Conservation (phyloP, 2,329 filamentous ascomycete genomes). For the Aspergillus ruber region DNA sequence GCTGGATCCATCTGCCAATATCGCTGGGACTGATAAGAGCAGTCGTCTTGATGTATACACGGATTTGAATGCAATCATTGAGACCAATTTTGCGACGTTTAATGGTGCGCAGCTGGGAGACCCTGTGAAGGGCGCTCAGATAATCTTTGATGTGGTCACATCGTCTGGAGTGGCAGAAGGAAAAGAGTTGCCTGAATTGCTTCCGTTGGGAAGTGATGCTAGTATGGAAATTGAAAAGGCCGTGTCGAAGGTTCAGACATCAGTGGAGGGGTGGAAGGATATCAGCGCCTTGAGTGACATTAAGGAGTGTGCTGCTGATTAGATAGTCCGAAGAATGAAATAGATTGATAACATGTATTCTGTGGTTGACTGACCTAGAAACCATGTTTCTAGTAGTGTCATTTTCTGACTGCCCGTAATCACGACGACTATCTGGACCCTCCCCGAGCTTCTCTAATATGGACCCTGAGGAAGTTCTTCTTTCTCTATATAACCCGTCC, state of each 20-base stretch:
- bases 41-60: constrained; percentile 17
- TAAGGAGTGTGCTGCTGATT: neutral
- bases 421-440: no score
- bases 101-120: constrained; percentile 23
- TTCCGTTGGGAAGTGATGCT: constrained; percentile 25
- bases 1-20: constrained; percentile 12
- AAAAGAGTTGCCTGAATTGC: constrained; percentile 14
- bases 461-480: no score
- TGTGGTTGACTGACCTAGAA: no score
- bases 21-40: constrained; percentile 2
- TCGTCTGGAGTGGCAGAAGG: constrained; percentile 17
- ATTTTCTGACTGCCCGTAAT: no score
- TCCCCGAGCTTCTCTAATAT: no score
- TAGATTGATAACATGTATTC: no score
- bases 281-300: neutral
- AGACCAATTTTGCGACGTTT: constrained; percentile 13
- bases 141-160: constrained; percentile 26
- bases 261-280: constrained; percentile 6
- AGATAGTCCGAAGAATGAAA: no score
- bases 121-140: constrained; percentile 22
- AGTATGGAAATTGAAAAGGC: constrained; percentile 4
- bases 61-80: constrained; percentile 14
- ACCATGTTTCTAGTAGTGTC: no score
- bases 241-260: constrained; percentile 2
- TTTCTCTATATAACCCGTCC: no score